phyloP scores from a whole-genome alignment of 169 alveolate species.

The Cryptosporidium andersoni region DNA sequence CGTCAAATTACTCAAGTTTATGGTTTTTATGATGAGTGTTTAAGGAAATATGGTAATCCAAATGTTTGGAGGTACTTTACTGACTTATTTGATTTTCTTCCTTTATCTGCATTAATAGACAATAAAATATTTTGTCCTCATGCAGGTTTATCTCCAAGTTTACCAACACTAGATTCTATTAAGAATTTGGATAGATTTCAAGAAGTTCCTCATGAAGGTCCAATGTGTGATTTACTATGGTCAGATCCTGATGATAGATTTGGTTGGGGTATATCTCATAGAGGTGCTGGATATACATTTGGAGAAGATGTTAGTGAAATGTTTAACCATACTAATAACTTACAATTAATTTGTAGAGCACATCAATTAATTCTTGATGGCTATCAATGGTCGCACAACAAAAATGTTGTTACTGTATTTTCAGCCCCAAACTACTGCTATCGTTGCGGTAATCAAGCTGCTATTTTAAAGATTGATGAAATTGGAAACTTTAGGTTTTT shows the following conservation, averaged over 20 bases:
- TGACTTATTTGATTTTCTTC: conserved; percentile 90
- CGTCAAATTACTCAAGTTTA: conserved; percentile 93
- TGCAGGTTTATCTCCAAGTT: conserved; percentile 98
- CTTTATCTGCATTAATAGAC: conserved; percentile 82
- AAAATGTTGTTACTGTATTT: conserved; percentile 94
- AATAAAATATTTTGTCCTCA: conserved; percentile 93
- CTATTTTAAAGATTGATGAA: conserved; percentile 97
- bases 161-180: conserved; percentile 91
- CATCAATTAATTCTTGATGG: conserved; percentile 99
- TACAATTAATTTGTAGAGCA: conserved; percentile 97
- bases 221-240: conserved; percentile 99
- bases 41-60: conserved; percentile 90
- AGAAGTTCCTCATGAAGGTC: conserved; percentile 99
- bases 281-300: conserved; percentile 99
- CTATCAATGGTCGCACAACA: conserved; percentile 94
- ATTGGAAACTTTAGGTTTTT: conserved; percentile 76
- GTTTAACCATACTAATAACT: conserved; percentile 93
- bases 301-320: conserved; percentile 96
- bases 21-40: conserved; percentile 92
- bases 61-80: conserved; percentile 91
- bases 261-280: conserved; percentile 98
- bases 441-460: conserved; percentile 98
- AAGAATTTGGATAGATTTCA: conserved; percentile 87
- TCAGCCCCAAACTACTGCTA: conserved; percentile 99
- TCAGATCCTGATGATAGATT: conserved; percentile 98